These are phyloP conservation scores for Penicillium sp. DNA, from an alignment of 2,329 filamentous ascomycete species.

Conservation along the genomic window DNA sequence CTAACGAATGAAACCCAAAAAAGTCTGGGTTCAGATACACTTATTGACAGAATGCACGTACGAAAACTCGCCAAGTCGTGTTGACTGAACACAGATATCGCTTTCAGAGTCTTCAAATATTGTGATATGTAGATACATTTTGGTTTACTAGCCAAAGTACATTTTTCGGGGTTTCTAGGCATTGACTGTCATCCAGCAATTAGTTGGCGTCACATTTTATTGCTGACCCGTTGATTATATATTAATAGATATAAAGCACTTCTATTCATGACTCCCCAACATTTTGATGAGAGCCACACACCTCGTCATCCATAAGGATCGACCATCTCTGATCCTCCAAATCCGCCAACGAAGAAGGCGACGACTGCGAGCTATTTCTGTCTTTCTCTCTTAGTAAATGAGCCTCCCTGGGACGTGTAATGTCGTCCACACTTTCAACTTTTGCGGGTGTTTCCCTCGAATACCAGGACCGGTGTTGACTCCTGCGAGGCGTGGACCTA, in stretches of 20 bases:
- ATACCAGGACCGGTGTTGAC: constrained; percentile 11
- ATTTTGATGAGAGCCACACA: background rate
- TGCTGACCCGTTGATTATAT: background rate
- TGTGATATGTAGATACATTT: background rate
- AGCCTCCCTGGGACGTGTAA: background rate
- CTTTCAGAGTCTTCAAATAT: background rate
- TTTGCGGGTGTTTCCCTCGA: background rate
- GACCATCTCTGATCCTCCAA: constrained; percentile 14
- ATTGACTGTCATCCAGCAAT: background rate
- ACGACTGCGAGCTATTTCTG: background rate
- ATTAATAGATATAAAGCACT: constrained; percentile 1
- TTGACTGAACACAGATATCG: background rate
- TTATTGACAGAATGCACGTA: constrained; percentile 17
- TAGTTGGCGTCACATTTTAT: background rate
- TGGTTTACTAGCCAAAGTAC: background rate
- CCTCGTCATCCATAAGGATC: constrained; percentile 1
- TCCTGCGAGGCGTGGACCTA: background rate
- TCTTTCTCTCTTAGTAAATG: background rate
- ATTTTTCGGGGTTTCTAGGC: background rate
- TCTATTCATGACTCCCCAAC: background rate
- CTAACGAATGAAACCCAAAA: constrained; percentile 1
- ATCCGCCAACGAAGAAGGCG: constrained; percentile 11
- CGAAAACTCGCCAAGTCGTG: background rate
- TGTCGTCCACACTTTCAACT: background rate
- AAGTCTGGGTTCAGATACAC: constrained; percentile 30